Evolutionary conservation across 2,329 filamentous ascomycete species (phyloP).

Genomic region (Penicillium verrucosum): DNA sequence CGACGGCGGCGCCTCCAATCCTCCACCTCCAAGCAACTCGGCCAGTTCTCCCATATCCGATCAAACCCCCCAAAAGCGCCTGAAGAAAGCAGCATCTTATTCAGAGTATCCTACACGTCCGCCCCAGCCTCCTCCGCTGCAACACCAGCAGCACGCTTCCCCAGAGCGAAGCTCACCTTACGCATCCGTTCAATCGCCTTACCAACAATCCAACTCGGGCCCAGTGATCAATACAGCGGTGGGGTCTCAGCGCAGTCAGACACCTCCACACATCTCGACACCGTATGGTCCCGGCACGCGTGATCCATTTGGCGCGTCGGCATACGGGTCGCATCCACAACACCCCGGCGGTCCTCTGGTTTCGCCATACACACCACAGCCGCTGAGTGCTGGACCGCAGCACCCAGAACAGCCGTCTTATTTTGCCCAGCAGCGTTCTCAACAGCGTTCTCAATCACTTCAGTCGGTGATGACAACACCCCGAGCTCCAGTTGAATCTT

Average conservation of each 20-base stretch:
- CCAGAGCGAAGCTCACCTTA: slow-evolving; percentile 43
- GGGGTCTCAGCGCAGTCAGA: slow-evolving; percentile 33
- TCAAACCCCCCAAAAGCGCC: slow-evolving; percentile 30
- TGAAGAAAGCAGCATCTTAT: slow-evolving; percentile 25
- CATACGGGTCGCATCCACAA: slow-evolving; percentile 31
- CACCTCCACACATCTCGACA: slow-evolving; percentile 29
- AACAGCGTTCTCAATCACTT: slow-evolving; percentile 39
- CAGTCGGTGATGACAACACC: slow-evolving; percentile 39
- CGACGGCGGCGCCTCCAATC: slow-evolving; percentile 36
- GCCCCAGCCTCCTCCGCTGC: slow-evolving; percentile 43
- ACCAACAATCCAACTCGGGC: slow-evolving; percentile 37
- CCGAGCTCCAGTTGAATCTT: slow-evolving; percentile 33
- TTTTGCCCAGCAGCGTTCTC: slow-evolving; percentile 37
- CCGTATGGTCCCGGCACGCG: slow-evolving; percentile 34
- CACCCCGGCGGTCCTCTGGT: slow-evolving; percentile 30
- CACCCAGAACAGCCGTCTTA: slow-evolving; percentile 37
- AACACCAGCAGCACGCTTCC: slow-evolving; percentile 46
- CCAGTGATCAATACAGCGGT: slow-evolving; percentile 31
- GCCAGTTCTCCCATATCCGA: slow-evolving; percentile 24
- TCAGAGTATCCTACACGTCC: slow-evolving; percentile 31
- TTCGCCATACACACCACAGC: slow-evolving; percentile 41
- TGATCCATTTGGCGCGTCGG: slow-evolving; percentile 34
- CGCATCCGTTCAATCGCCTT: slow-evolving; percentile 39
- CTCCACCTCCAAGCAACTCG: slow-evolving; percentile 29
- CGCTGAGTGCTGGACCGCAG: slow-evolving; percentile 31